Conservation (phyloP, 345 rosid species). For the Linum lewisii region DNA sequence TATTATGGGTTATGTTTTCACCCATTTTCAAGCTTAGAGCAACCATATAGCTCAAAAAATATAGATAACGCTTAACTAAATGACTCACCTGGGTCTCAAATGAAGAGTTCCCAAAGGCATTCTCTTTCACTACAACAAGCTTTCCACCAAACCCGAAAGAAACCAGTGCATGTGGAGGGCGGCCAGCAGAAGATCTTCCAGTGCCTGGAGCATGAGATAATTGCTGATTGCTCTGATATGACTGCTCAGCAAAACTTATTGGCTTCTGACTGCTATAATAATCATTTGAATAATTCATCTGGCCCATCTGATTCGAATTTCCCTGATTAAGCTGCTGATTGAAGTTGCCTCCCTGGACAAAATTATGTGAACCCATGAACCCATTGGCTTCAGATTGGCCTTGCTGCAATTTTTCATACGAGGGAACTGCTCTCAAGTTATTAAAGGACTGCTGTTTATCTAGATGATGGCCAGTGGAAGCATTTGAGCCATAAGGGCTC, state of each 20-base stretch:
- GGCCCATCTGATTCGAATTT: constrained; percentile 40
- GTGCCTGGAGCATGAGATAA: constrained; percentile 42
- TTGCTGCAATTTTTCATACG: constrained; percentile 28
- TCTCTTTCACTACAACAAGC: constrained; percentile 67
- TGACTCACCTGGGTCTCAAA: constrained; percentile 68
- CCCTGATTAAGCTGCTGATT: constrained; percentile 40
- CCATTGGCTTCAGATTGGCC: constrained; percentile 41
- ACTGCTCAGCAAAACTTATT: constrained; percentile 32
- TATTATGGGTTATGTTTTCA: background rate
- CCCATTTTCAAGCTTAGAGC: background rate
- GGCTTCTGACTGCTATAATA: constrained; percentile 38
- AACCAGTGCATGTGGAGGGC: constrained; percentile 89
- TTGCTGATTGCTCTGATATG: constrained; percentile 46
- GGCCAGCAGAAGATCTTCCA: constrained; percentile 82
- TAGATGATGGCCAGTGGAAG: constrained; percentile 28
- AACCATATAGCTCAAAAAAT: constrained; percentile 1
- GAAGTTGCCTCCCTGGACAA: constrained; percentile 29
- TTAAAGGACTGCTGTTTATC: constrained; percentile 27
- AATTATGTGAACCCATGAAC: constrained; percentile 33
- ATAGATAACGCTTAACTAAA: background rate
- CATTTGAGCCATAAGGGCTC: constrained; percentile 31
- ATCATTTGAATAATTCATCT: constrained; percentile 39
- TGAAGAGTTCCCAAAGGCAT: constrained; percentile 32
- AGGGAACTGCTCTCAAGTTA: constrained; percentile 25
- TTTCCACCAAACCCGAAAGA: constrained; percentile 96